Percentiles rank a stretch among this genome's conserved stretches.
Evolutionary conservation across 108 stramenopile genomes (phyloP).

Genomic region (Stephanodiscus triporus): DNA sequence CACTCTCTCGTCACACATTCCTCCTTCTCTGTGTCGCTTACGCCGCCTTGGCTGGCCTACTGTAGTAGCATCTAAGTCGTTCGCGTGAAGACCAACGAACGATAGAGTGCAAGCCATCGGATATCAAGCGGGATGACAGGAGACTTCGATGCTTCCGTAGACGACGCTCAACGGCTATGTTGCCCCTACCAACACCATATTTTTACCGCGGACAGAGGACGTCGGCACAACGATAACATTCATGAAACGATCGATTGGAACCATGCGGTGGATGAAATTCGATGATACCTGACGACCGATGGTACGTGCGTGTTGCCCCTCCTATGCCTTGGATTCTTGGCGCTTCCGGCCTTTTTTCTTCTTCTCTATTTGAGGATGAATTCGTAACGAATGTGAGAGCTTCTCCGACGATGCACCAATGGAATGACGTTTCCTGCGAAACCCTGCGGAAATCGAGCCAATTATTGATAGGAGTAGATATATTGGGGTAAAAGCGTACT

Average conservation of each 20-base stretch:
- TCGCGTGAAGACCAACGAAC: too few relatives aligned
- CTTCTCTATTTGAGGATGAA: neutral
- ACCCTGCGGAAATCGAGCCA: neutral
- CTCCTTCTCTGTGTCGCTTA: too few relatives aligned
- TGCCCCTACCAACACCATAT: neutral
- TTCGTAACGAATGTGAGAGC: neutral
- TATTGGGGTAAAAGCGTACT: too few relatives aligned
- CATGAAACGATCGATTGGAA: neutral
- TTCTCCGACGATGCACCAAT: neutral
- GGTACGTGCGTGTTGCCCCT: conserved; percentile 12
- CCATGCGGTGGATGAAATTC: conserved; percentile 12
- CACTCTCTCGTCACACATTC: too few relatives aligned
- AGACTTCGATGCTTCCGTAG: neutral
- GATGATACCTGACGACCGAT: conserved; percentile 17
- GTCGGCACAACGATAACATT: neutral
- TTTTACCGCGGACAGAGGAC: neutral
- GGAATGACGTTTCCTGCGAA: neutral
- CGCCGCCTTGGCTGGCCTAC: too few relatives aligned
- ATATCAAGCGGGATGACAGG: neutral
- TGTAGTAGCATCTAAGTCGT: too few relatives aligned
- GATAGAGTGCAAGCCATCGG: neutral
- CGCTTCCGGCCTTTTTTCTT: neutral
- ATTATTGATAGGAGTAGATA: neutral
- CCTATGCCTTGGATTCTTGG: conserved; percentile 16
- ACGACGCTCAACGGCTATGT: neutral